Evolutionary conservation across 2,329 filamentous ascomycete species (phyloP), one percentile per base, ranked within the genome.

Genomic region (Verruconis gallopava): DNA sequence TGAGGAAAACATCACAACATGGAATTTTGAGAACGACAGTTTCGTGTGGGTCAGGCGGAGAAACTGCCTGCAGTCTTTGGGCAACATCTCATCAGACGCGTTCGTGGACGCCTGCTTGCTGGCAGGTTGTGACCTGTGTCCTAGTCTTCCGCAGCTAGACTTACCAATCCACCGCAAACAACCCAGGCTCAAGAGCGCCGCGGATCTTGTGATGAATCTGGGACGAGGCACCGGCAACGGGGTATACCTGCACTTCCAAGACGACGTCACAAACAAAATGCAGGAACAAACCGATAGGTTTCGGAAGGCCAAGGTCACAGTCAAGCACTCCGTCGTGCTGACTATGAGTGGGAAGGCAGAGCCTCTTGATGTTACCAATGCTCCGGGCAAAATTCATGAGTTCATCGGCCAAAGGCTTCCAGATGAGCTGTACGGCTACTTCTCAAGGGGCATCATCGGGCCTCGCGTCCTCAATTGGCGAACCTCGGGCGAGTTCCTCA

Each of bases 321-420:
- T 95, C 38, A 81, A 86, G 53, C 89, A 96, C 59, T 88, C 89
- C 59, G 79, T 93, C 32, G 77, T 88, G 53, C 77, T 94, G 49
- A 75, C 79, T 22, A 71, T 76, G 42, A 75, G 75, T n/a, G 91
- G 91, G 32, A 77, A 81, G 52, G 73, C 94, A 38, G 73, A 75
- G 46, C 81, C 86, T 13, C 71, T 85, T 52, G 79, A 88, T 51
- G 73, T 70, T 42, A 80, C 84, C 5, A 71, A 76, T 42, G 73
- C 86, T 15, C 88, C 91, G 2, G 73, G 73, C 36, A 88, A 96
- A 56, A 79, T 91, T 49, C 84, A 93, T 55, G 80, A 89, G 54
- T 88, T 95, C 55, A 75, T 95, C 47, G 86, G 86, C n/a, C 75
- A 93, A 45, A 81, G 88, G 46, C 69, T 98, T 4, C 86, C 91